Evolutionary conservation across 352 stramenopile genomes (phyloP).

Genomic region (Phytopythium kandeliae): DNA sequence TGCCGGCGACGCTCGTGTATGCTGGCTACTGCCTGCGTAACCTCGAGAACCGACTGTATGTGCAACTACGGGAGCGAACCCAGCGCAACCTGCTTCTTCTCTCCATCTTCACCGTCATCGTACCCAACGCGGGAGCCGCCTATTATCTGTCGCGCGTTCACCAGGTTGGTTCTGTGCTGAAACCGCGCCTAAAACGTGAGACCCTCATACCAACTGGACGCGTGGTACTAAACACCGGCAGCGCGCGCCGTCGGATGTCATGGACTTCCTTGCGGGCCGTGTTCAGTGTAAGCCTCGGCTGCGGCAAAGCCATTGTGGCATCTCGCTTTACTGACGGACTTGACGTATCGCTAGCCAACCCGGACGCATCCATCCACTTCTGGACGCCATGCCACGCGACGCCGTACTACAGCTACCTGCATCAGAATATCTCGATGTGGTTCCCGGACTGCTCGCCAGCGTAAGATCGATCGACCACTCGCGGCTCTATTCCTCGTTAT

Average conservation of each 20-base stretch:
- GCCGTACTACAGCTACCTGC: conserved; percentile 84
- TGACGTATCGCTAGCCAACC: conserved; percentile 15
- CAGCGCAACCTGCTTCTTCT: conserved; percentile 52
- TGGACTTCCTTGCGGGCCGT: conserved; percentile 64
- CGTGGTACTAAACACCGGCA: conserved; percentile 11
- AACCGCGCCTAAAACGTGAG: neutral
- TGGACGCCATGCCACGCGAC: conserved; percentile 83
- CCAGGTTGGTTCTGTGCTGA: neutral
- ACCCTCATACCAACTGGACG: neutral
- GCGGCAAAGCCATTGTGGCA: neutral
- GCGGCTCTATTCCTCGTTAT: neutral
- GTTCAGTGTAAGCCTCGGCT: conserved; percentile 36
- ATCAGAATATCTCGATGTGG: conserved; percentile 80
- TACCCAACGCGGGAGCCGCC: conserved; percentile 57
- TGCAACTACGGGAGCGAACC: conserved; percentile 43
- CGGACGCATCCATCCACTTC: conserved; percentile 67
- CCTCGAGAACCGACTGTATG: conserved; percentile 53
- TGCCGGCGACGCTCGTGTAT: conserved; percentile 70
- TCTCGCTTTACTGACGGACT: neutral
- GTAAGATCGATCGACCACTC: conserved; percentile 37
- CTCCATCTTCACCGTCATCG: conserved; percentile 39
- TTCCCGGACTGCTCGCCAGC: conserved; percentile 78
- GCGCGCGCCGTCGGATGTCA: conserved; percentile 69
- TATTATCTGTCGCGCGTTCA: conserved; percentile 73
- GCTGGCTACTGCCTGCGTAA: conserved; percentile 70